Percentiles rank a stretch among this genome's conserved stretches.
These are phyloP conservation scores for Colletotrichum kahawae DNA, from an alignment of 2,329 filamentous ascomycete genomes.

Conservation along the genomic window DNA sequence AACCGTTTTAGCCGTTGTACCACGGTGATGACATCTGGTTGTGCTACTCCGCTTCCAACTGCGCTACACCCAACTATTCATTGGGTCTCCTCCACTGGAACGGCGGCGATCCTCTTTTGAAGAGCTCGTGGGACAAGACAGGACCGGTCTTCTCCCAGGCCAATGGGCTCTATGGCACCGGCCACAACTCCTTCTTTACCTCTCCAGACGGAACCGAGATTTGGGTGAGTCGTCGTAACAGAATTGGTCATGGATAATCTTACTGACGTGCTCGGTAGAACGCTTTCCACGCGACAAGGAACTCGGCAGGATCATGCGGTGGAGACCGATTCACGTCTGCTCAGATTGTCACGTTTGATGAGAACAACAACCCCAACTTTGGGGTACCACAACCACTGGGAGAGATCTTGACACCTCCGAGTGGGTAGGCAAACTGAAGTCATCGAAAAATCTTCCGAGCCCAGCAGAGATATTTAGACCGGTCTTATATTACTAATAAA, in stretches of 20 bases:
- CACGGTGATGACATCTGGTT: background rate
- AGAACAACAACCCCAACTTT: background rate
- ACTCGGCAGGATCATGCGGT: background rate
- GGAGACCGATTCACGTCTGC: background rate
- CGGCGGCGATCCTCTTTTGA: background rate
- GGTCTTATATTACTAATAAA: no score
- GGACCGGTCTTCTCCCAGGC: background rate
- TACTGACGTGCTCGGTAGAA: background rate
- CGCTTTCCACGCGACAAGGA: background rate
- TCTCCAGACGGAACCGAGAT: background rate
- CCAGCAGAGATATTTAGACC: no score
- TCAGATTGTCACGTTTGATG: background rate
- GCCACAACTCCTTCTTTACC: background rate
- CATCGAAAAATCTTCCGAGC: no score
- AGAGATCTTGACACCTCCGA: background rate
- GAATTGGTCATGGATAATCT: fast-evolving
- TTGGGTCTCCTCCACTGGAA: background rate
- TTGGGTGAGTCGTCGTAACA: background rate
- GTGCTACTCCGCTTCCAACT: background rate
- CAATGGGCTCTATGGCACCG: background rate
- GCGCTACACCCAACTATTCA: background rate
- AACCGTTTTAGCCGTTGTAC: background rate
- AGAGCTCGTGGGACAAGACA: background rate
- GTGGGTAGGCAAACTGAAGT: background rate
- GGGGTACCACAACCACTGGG: background rate